Base-by-base conservation (phyloP, 768 basidiomycete species). In the Amanita jacksonii region DNA sequence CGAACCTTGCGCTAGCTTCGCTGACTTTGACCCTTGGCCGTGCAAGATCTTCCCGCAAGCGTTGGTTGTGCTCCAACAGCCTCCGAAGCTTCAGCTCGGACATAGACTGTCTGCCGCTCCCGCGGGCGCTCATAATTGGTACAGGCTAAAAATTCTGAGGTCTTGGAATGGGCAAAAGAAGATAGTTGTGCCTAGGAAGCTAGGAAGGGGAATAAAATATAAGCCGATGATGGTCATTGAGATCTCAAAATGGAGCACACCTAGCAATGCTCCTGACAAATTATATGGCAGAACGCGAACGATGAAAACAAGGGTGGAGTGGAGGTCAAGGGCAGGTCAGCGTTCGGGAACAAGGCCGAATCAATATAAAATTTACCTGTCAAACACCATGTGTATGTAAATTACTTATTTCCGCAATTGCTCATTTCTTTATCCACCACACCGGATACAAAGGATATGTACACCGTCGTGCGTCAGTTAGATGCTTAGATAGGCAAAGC, bases 41-140 rank as follows among this genome's bases (percentile, higher is more conserved):
- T 23, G 87, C 81, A 45, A 97, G 69, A 63, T 97, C 93, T 58
- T 96, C 93, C 54, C 84, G 68, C 54, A 96, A 66, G 48, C 93
- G 76, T 62, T 87, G 83, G 59, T 96, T 97, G 69, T 97, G 92
- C 63, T 97, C 93, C 27, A 88, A 83, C 57, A 97, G 70, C 34
- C 93, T 77, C 19, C 93, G 77, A 47, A 96, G 85, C 76, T 96
- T 96, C 62, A 97, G 85, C 72, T 97, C 93, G 37, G 88, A 88
- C 91, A 97, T 94, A 52, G 88, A 88, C 69, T 92, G 91, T 48
- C 77, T 68, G 41, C 76, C 74, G 57, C 81, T 71, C 52, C 69
- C 59, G 52, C 80, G 72, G 56, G 70, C 67, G 52, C 74, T 79
- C 79, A 81, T 81, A 54, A 22, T 45, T 7, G 33, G 39, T 23